Percentiles rank a stretch among this genome's conserved stretches.
Evolutionary conservation across 2,329 filamentous ascomycete genomes (phyloP).

Genomic region (Catunica adiposa): DNA sequence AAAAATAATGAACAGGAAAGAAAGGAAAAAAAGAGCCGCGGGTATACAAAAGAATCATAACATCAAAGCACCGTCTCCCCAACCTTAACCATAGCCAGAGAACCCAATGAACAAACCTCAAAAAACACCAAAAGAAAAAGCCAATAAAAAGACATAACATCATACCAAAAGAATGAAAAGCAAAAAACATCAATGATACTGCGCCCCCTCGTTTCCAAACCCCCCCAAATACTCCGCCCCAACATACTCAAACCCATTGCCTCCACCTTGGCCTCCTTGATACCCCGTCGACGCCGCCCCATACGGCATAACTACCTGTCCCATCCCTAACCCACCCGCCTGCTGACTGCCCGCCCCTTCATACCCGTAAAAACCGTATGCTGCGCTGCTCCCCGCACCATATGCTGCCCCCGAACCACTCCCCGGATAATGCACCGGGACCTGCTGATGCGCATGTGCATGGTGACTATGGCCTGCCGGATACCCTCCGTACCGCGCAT

Average conservation of each 20-base stretch:
- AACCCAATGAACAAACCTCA: not conserved
- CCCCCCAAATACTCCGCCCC: constrained; percentile 4
- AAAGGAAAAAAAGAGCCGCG: constrained; percentile 2
- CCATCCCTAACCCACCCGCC: not conserved
- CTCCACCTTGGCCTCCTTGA: not conserved
- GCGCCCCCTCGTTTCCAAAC: not conserved
- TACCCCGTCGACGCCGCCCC: not conserved
- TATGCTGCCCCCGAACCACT: constrained; percentile 9
- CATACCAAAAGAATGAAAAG: not conserved
- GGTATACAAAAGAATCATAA: not conserved
- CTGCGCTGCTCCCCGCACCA: not conserved
- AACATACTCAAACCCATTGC: constrained; percentile 9
- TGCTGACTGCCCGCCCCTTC: not conserved
- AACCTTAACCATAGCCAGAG: no score
- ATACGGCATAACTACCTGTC: constrained; percentile 4
- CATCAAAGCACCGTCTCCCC: not conserved
- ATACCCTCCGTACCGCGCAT: constrained; percentile 5
- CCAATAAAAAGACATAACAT: constrained; percentile 3
- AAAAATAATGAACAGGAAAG: not conserved
- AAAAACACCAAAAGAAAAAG: not conserved
- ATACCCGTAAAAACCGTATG: constrained; percentile 3
- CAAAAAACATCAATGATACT: constrained; percentile 4
- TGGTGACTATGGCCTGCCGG: not conserved
- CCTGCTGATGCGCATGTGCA: not conserved
- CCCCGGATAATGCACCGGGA: constrained; percentile 5